phyloP scores from a whole-genome alignment of 1,284 basidiomycete genomes.

The Pholiota adiposa region DNA sequence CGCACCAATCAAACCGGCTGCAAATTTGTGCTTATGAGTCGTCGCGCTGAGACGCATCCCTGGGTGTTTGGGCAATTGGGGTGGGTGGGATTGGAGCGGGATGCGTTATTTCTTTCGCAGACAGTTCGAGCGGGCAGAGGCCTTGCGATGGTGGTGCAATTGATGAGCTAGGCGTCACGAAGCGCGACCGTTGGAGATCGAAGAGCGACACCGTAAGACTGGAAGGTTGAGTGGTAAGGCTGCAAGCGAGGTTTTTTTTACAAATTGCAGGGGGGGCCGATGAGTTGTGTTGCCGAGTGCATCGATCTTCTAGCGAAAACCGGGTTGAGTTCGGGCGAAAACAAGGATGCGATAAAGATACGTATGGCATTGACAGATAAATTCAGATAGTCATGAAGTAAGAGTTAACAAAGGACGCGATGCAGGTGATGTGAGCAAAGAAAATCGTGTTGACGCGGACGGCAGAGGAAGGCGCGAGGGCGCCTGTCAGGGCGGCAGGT shows the following conservation, averaged over 20 bases:
- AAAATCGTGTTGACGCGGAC: constrained; percentile 25
- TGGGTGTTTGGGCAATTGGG: constrained; percentile 40
- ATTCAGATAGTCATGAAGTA: constrained; percentile 36
- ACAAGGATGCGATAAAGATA: constrained; percentile 1
- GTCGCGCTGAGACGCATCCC: constrained; percentile 41
- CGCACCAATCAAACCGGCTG: constrained; percentile 69
- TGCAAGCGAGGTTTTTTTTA: constrained; percentile 74
- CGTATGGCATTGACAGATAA: constrained; percentile 12
- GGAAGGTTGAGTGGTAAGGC: constrained; percentile 59
- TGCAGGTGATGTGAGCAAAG: constrained; percentile 25
- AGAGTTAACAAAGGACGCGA: constrained; percentile 40
- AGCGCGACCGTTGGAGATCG: constrained; percentile 51
- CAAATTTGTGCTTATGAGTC: constrained; percentile 65
- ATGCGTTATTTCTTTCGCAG: constrained; percentile 12
- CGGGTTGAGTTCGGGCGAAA: too few species aligned
- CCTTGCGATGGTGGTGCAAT: constrained; percentile 47
- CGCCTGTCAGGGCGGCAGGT: constrained; percentile 32
- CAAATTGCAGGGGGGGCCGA: constrained; percentile 69
- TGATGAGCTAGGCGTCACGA: constrained; percentile 65
- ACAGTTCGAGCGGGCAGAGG: constrained; percentile 27
- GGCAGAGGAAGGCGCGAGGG: constrained; percentile 15
- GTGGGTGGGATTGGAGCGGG: too few species aligned
- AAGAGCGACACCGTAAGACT: constrained; percentile 39
- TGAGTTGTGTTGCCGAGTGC: constrained; percentile 64
- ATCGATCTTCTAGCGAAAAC: constrained; percentile 38